Percentiles rank a stretch among this genome's conserved stretches.
phyloP scores from a whole-genome alignment of 805 yeast genomes.

The Candida pseudofarinosa region DNA sequence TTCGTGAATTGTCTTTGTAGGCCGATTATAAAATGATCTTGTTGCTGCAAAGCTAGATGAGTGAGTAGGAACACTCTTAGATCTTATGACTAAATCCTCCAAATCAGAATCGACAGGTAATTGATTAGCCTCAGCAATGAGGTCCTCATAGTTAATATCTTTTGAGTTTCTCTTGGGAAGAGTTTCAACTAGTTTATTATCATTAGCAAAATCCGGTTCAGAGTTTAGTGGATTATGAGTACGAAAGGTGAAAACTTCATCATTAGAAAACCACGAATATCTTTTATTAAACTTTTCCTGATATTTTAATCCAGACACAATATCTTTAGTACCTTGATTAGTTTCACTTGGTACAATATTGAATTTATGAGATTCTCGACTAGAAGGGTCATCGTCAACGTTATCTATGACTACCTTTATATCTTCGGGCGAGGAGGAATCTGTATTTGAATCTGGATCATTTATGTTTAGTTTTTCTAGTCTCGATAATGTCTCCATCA shows the following conservation, averaged over 20 bases:
- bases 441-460: not conserved
- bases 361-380: not conserved
- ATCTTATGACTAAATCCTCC: slow-evolving; percentile 16
- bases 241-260: slow-evolving; percentile 17
- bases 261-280: slow-evolving; percentile 30
- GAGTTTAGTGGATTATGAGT: not conserved
- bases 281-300: slow-evolving; percentile 8
- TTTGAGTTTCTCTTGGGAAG: not conserved
- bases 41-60: slow-evolving; percentile 23
- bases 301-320: not conserved
- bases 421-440: not conserved
- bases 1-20: slow-evolving; percentile 23
- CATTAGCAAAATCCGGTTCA: not conserved
- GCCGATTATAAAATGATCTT: slow-evolving; percentile 37
- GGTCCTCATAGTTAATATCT: slow-evolving; percentile 15
- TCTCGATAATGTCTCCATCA: not conserved
- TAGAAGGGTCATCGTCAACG: not conserved
- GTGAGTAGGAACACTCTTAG: not conserved
- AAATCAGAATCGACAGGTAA: slow-evolving; percentile 39
- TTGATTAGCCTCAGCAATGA: slow-evolving; percentile 33
- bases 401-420: not conserved
- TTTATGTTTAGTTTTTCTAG: not conserved
- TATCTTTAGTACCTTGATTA: not conserved
- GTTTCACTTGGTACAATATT: not conserved
- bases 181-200: not conserved